Percentiles rank a stretch among this genome's conserved stretches.
Conservation (phyloP, 2,329 filamentous ascomycete genomes). For the Trichoderma koningii region DNA sequence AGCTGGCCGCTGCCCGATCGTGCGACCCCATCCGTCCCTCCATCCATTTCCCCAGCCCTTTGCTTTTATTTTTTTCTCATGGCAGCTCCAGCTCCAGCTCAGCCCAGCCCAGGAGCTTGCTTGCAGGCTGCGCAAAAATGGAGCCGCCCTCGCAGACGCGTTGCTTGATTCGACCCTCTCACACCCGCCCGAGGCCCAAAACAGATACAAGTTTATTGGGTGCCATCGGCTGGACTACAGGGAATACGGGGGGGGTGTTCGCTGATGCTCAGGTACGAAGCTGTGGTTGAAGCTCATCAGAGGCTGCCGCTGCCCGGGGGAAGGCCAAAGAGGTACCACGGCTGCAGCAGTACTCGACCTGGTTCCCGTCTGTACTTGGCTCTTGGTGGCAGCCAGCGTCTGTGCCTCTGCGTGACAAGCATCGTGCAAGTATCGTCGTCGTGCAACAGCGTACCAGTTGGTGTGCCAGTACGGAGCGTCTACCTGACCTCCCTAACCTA, state of each 20-base stretch:
- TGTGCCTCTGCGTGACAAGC: not conserved
- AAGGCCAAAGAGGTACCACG: no score
- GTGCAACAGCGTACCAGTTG: not conserved
- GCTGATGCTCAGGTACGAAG: constrained; percentile 21
- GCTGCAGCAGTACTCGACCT: not conserved
- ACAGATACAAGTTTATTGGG: constrained; percentile 20
- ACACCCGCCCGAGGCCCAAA: constrained; percentile 17
- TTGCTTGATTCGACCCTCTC: constrained; percentile 14
- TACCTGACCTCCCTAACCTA: not conserved
- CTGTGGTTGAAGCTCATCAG: not conserved
- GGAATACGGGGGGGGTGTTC: constrained; percentile 15
- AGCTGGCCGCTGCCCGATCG: constrained; percentile 19
- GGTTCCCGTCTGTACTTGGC: no score
- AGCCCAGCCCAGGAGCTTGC: constrained; percentile 26
- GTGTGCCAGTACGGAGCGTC: not conserved
- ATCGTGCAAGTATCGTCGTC: not conserved
- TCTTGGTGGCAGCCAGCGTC: no score
- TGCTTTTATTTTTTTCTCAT: not conserved
- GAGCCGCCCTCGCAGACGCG: constrained; percentile 14
- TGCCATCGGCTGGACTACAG: constrained; percentile 12
- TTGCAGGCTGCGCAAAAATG: constrained; percentile 24
- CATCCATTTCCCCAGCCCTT: constrained; percentile 9
- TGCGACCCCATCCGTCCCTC: constrained; percentile 15
- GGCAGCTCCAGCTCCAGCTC: constrained; percentile 19
- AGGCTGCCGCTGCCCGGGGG: not conserved